phyloP scores from a whole-genome alignment of 805 yeast species.

The Saccharomycopsis selenospora region DNA sequence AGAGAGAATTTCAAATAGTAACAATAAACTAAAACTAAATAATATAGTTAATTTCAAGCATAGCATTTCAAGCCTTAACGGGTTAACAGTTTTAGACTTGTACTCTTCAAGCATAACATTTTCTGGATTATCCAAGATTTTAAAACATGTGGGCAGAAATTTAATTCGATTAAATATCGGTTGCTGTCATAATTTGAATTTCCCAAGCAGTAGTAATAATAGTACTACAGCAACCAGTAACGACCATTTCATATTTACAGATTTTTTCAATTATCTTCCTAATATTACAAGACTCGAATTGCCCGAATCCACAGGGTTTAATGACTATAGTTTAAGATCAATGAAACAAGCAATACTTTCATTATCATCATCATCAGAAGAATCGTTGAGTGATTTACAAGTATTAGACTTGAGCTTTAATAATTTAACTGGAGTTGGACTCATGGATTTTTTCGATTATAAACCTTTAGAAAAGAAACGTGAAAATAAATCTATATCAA shows the following conservation, averaged over 20 bases:
- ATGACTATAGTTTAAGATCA: slow-evolving; percentile 6
- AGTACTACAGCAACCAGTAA: neutral
- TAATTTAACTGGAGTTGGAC: slow-evolving; percentile 12
- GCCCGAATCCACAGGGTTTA: neutral
- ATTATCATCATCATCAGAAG: neutral
- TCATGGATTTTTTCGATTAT: slow-evolving; percentile 17
- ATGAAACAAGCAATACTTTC: slow-evolving; percentile 3
- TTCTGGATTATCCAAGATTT: slow-evolving; percentile 6
- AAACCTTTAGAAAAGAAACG: slow-evolving; percentile 1
- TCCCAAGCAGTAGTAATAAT: slow-evolving; percentile 5
- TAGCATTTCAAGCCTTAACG: neutral
- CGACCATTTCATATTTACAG: slow-evolving; percentile 7
- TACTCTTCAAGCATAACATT: slow-evolving; percentile 5
- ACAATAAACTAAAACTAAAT: neutral
- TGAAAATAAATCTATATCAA: slow-evolving; percentile 4
- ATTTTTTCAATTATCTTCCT: slow-evolving; percentile 10
- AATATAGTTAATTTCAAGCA: neutral
- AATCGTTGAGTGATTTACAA: slow-evolving; percentile 1
- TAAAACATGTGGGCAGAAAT: neutral
- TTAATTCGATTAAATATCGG: slow-evolving; percentile 13
- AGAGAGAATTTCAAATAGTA: too few species aligned
- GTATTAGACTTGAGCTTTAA: slow-evolving; percentile 16
- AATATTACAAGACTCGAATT: slow-evolving; percentile 5
- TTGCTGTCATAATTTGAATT: neutral
- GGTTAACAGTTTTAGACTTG: slow-evolving; percentile 4